Base-by-base conservation (phyloP, 2,329 filamentous ascomycete genomes). In the Colletotrichum kahawae region DNA sequence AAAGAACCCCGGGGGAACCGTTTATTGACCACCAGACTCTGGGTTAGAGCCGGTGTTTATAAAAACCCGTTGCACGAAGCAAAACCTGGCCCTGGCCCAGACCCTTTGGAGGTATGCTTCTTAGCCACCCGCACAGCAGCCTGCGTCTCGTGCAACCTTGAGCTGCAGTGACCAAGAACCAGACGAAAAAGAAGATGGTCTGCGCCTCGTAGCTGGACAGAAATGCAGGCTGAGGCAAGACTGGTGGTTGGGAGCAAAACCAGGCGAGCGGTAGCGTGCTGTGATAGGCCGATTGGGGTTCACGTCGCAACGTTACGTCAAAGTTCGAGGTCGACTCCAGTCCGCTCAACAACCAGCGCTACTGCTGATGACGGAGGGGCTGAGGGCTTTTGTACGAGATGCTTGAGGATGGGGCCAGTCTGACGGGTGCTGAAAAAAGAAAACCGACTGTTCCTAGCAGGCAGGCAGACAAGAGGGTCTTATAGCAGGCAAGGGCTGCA, bases 281-380 rank as follows among this genome's bases (percentile, higher is more conserved):
- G 63, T 29, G 51, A 59, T 36, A 57, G 48, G 60, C 48, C 59
- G 67, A 24, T 38, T 54, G 48, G 57, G 36, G 51, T 60, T 33
- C 43, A 48, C 29, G 31, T 63, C 64, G 73, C 69, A 75, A 75
- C 73, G 73, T 75, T 75, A 75, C 73, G 69, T 75, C 73, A 68
- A 75, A 43, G 51, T 59, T 71, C 29, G 34, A 67, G 62, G 34
- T 48, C 36, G 63, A 64, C 51, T 43, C 6, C 33, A 59, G 63
- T 36, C 57, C 38, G 48, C 34, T 75, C 21, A 29, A 68, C 43
- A 56, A 68, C 63, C 57, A 54, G 27, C 57, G 59, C 69, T 36
- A 68, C 38, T 57, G 69, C 63, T 68, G 51, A 38, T 56, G 72
- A 75, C 21, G 34, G 63, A 63, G 72, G 72, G 72, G 72, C 69